Percentiles rank a stretch among this genome's conserved stretches.
Evolutionary conservation across 106 monocot species (phyloP).

Genomic region (Triglochin maritima): DNA sequence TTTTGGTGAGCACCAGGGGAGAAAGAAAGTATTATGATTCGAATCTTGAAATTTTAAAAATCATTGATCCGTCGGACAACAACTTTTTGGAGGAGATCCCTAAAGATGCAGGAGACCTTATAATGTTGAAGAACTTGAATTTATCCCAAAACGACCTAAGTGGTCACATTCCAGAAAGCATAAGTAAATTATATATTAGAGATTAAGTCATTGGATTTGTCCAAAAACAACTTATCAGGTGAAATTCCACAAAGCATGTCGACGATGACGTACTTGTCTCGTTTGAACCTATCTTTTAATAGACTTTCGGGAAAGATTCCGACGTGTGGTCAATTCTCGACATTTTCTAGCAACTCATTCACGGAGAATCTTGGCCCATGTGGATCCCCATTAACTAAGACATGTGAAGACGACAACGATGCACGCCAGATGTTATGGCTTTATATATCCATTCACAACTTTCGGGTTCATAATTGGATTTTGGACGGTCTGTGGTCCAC

Average conservation of each 20-base stretch:
- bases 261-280: not conserved
- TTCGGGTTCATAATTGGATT: conserved; percentile 5
- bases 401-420: not conserved
- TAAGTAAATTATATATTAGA: conserved; percentile 1
- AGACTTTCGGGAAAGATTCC: conserved; percentile 22
- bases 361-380: conserved; percentile 20
- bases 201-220: conserved; percentile 24
- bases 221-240: conserved; percentile 17
- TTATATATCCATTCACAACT: not conserved
- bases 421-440: not conserved
- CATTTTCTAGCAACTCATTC: conserved; percentile 5
- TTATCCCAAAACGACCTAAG: conserved; percentile 20
- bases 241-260: conserved; percentile 16
- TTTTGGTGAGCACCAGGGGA: conserved; percentile 2
- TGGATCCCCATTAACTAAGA: conserved; percentile 1
- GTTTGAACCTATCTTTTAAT: conserved; percentile 23
- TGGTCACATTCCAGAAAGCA: conserved; percentile 12
- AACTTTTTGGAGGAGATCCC: conserved; percentile 15
- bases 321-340: not conserved
- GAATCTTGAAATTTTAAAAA: not conserved
- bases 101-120: conserved; percentile 3
- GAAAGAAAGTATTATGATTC: not conserved
- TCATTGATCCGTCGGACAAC: conserved; percentile 27
- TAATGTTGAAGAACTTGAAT: conserved; percentile 10
- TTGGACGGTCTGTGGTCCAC: not conserved